A percentile compares a stretch with the other conserved stretches of the same genome.
Conservation (phyloP, 2,329 filamentous ascomycete genomes). For the Cladophialophora immunda region DNA sequence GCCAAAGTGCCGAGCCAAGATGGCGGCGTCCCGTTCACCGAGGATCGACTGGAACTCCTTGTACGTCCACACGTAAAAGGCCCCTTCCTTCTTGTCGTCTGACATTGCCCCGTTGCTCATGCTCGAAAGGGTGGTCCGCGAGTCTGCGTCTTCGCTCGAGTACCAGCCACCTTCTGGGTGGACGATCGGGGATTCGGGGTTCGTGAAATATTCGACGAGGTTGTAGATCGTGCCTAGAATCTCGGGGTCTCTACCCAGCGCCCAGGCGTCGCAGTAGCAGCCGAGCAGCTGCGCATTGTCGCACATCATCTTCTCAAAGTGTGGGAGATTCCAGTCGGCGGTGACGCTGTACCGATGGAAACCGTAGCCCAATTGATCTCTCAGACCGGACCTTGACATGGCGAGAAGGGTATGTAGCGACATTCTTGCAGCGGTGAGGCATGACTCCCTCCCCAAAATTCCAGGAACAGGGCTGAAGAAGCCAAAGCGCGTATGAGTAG, state of each 20-base stretch:
- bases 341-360: conserved; percentile 90
- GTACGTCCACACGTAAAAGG: conserved; percentile 92
- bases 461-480: conserved; percentile 79
- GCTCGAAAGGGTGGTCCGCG: conserved; percentile 67
- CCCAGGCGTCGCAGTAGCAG: conserved; percentile 86
- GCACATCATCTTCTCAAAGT: conserved; percentile 97
- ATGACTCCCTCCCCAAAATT: conserved; percentile 85
- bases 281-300: conserved; percentile 88
- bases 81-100: conserved; percentile 83
- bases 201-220: conserved; percentile 85
- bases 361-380: conserved; percentile 79
- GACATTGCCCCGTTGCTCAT: conserved; percentile 60
- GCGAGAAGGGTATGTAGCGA: conserved; percentile 79
- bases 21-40: conserved; percentile 70
- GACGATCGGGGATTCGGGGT: conserved; percentile 66
- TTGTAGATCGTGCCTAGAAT: conserved; percentile 82
- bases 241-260: conserved; percentile 72
- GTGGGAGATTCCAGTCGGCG: conserved; percentile 88
- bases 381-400: conserved; percentile 76
- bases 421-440: conserved; percentile 77
- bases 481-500: conserved; percentile 40
- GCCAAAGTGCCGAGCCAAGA: conserved; percentile 85
- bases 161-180: conserved; percentile 78
- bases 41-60: conserved; percentile 84
- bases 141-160: conserved; percentile 91